Conservation (phyloP, 768 basidiomycete species). For the Termitomyces sp. region DNA sequence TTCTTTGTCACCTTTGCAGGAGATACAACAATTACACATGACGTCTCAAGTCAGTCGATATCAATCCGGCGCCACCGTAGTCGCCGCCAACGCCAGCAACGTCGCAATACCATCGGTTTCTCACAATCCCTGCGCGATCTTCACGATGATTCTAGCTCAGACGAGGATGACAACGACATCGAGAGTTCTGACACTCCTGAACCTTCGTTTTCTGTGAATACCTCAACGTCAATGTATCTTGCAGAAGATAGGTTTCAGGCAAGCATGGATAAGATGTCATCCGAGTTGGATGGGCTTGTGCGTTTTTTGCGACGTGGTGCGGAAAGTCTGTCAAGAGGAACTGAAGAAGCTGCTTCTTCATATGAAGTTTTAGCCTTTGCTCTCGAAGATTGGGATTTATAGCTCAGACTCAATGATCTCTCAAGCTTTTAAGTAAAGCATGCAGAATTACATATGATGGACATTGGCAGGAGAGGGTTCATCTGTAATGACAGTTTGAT, state of each 20-base stretch:
- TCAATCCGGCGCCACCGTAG: constrained; percentile 56
- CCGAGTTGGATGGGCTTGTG: constrained; percentile 67
- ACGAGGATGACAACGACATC: constrained; percentile 38
- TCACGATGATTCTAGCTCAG: constrained; percentile 31
- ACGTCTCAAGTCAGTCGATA: constrained; percentile 46
- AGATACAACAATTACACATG: constrained; percentile 53
- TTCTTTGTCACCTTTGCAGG: constrained; percentile 57
- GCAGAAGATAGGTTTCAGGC: constrained; percentile 42
- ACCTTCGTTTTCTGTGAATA: constrained; percentile 36
- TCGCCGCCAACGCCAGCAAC: constrained; percentile 49
- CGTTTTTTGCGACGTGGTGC: constrained; percentile 63
- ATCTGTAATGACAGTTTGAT: background rate
- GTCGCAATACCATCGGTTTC: constrained; percentile 59
- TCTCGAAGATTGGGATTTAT: constrained; percentile 69
- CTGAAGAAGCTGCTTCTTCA: constrained; percentile 51
- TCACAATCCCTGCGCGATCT: constrained; percentile 30
- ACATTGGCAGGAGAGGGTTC: background rate
- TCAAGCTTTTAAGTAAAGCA: background rate
- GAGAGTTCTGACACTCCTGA: constrained; percentile 20
- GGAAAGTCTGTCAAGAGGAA: constrained; percentile 60
- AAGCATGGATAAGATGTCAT: constrained; percentile 57
- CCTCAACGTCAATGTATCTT: constrained; percentile 23
- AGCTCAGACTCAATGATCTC: background rate
- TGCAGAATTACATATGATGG: background rate
- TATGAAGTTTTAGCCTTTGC: constrained; percentile 73